Evolutionary conservation across 2,329 filamentous ascomycete genomes (phyloP).

Genomic region (Colletotrichum zoysiae): DNA sequence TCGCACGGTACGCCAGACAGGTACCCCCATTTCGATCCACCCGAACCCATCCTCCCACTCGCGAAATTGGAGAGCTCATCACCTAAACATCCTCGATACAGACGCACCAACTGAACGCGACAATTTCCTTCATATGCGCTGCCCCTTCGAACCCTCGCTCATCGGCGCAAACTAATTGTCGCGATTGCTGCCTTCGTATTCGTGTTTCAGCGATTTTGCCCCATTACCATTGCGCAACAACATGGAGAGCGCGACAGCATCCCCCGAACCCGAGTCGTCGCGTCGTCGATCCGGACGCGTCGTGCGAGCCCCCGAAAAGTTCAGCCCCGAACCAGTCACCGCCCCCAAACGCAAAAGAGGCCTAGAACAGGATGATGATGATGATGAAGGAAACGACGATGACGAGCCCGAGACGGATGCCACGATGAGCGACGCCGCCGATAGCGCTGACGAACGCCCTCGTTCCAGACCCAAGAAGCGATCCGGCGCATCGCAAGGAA

Average conservation of each 20-base stretch:
- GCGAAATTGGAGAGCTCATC: conserved; percentile 28
- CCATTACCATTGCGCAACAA: conserved; percentile 37
- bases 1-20: conserved; percentile 20
- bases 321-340: conserved; percentile 64
- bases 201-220: background rate
- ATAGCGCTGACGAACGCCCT: conserved; percentile 55
- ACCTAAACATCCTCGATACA: conserved; percentile 37
- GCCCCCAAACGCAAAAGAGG: conserved; percentile 70
- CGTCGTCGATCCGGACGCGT: conserved; percentile 79
- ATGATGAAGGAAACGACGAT: conserved; percentile 60
- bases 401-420: conserved; percentile 63
- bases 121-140: conserved; percentile 38
- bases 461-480: conserved; percentile 39
- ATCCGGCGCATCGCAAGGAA: conserved; percentile 51
- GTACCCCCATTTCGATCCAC: conserved; percentile 20
- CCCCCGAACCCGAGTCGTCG: conserved; percentile 64
- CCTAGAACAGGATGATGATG: conserved; percentile 60
- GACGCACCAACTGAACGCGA: conserved; percentile 33
- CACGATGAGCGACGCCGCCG: conserved; percentile 60
- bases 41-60: conserved; percentile 29
- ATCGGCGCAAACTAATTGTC: conserved; percentile 39
- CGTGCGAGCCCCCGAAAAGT: conserved; percentile 71
- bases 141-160: conserved; percentile 30
- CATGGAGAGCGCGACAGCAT: conserved; percentile 67
- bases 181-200: conserved; percentile 28